Evolutionary conservation across 2,329 filamentous ascomycete genomes (phyloP).

Genomic region (Xylaria sp.): DNA sequence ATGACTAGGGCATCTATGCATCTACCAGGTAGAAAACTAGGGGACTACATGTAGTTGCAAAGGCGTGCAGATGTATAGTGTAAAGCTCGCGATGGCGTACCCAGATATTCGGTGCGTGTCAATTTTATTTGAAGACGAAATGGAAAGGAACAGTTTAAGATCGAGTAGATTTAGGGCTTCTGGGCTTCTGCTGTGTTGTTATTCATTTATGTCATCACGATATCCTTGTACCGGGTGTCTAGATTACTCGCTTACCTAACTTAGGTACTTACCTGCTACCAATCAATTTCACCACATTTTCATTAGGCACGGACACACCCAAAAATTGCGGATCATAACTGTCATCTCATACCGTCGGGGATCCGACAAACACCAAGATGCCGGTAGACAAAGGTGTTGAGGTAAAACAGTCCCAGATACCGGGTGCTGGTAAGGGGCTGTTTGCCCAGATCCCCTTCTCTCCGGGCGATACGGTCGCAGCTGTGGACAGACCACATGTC

Average conservation of each 20-base stretch:
- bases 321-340: not conserved
- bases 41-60: not conserved
- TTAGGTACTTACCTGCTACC: not conserved
- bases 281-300: not conserved
- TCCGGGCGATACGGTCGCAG: slow-evolving; percentile 42
- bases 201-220: not conserved
- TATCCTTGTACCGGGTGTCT: slow-evolving; percentile 14
- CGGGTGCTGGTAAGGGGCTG: slow-evolving; percentile 43
- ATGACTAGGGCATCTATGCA: not conserved
- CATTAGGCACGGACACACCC: not conserved
- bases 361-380: slow-evolving; percentile 30
- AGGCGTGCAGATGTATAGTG: not conserved
- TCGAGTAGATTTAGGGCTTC: too few species aligned
- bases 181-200: not conserved
- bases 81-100: not conserved
- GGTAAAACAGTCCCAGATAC: slow-evolving; percentile 39
- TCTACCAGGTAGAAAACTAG: not conserved
- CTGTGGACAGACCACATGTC: slow-evolving; percentile 43
- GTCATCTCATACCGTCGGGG: not conserved
- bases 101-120: too few species aligned
- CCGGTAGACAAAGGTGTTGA: slow-evolving; percentile 36
- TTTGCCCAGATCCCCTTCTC: slow-evolving; percentile 43
- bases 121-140: not conserved
- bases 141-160: too few species aligned
- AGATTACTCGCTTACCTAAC: slow-evolving; percentile 5